These are phyloP conservation scores for Phragmites australis DNA, from an alignment of 176 grass and related monocot genomes.

Conservation along the genomic window DNA sequence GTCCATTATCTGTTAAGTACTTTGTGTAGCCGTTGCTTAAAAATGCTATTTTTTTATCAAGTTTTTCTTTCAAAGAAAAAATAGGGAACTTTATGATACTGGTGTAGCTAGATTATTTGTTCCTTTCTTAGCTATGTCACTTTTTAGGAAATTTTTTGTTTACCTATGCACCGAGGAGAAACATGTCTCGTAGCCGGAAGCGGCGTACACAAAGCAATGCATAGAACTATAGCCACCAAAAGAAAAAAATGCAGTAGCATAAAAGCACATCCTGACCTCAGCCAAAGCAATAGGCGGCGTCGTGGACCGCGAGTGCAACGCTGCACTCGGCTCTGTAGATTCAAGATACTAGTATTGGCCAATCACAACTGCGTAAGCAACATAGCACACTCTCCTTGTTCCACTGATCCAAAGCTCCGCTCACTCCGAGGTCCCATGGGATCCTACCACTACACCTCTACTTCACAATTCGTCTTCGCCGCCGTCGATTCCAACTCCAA, in stretches of 20 bases:
- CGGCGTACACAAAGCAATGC: neutral
- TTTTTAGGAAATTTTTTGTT: neutral
- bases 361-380: neutral
- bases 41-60: too few species aligned
- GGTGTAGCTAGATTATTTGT: too few species aligned
- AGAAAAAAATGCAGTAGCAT: neutral
- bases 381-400: slow-evolving; percentile 8
- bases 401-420: slow-evolving; percentile 13
- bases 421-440: slow-evolving; percentile 36
- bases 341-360: slow-evolving; percentile 21
- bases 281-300: slow-evolving; percentile 19
- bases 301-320: neutral
- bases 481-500: slow-evolving; percentile 20
- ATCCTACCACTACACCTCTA: slow-evolving; percentile 51
- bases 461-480: slow-evolving; percentile 49
- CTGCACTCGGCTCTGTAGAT: slow-evolving; percentile 14
- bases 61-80: too few species aligned
- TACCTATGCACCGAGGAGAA: neutral
- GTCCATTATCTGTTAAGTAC: too few species aligned
- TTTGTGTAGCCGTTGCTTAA: too few species aligned
- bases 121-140: neutral
- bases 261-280: slow-evolving; percentile 37
- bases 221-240: slow-evolving; percentile 9
- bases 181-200: neutral
- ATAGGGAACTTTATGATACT: too few species aligned